Evolutionary conservation across 306 rosid species (phyloP).

Genomic region (Sechiopsis laciniata): DNA sequence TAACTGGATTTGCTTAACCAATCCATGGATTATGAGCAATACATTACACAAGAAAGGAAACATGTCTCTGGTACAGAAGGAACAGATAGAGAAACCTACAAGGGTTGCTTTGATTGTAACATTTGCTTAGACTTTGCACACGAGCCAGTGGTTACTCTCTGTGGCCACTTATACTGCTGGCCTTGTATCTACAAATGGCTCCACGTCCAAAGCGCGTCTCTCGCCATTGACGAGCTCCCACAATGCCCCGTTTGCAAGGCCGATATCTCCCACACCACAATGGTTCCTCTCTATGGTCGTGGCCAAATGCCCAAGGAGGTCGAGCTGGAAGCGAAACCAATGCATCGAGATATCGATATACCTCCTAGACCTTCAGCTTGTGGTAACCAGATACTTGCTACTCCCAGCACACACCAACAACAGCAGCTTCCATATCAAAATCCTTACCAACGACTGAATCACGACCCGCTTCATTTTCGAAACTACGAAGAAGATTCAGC

Average conservation of each 20-base stretch:
- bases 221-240: conserved; percentile 62
- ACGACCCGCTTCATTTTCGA: conserved; percentile 28
- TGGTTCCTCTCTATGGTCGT: conserved; percentile 81
- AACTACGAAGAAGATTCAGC: conserved; percentile 40
- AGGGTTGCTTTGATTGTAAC: conserved; percentile 72
- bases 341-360: conserved; percentile 28
- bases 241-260: conserved; percentile 95
- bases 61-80: conserved; percentile 29
- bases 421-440: conserved; percentile 58
- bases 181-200: conserved; percentile 95
- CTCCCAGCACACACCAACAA: conserved; percentile 43
- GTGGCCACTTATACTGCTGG: conserved; percentile 98
- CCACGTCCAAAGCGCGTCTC: conserved; percentile 64
- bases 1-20: conserved; percentile 17
- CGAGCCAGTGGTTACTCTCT: conserved; percentile 82
- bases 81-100: conserved; percentile 39
- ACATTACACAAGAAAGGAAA: conserved; percentile 46
- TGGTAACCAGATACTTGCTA: conserved; percentile 32
- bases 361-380: conserved; percentile 86
- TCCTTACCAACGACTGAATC: conserved; percentile 56
- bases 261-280: conserved; percentile 57
- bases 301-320: conserved; percentile 39
- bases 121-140: conserved; percentile 72
- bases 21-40: conserved; percentile 58
- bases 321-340: conserved; percentile 31